A percentile compares a stretch with the other conserved stretches of the same genome.
These are phyloP conservation scores for Tuctoria greenei DNA, from an alignment of 176 grass and related monocot species.

Conservation along the genomic window DNA sequence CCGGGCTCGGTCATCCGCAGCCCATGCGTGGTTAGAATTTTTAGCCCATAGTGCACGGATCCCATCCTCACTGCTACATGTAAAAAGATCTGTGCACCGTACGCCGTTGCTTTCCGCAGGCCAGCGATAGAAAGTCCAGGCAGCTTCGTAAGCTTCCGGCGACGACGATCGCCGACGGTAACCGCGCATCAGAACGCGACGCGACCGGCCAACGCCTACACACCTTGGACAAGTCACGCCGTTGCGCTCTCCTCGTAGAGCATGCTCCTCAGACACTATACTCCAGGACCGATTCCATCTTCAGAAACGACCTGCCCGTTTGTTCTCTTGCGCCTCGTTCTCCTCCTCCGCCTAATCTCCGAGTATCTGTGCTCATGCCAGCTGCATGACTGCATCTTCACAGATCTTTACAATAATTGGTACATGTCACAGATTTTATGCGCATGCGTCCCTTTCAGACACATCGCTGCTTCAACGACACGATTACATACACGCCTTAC, in stretches of 20 bases:
- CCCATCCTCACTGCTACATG: not conserved
- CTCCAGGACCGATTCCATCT: not conserved
- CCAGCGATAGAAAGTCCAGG: not conserved
- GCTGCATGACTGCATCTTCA: too few relatives aligned
- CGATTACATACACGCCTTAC: not conserved
- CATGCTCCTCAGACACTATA: not conserved
- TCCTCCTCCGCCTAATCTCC: not conserved
- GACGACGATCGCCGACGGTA: constrained; percentile 11
- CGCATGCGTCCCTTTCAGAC: constrained; percentile 2
- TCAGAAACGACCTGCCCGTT: constrained; percentile 11
- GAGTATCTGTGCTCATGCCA: not conserved
- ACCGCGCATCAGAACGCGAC: constrained; percentile 28
- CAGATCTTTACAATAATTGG: too few relatives aligned
- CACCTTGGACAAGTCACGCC: constrained; percentile 13
- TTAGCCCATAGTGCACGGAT: not conserved
- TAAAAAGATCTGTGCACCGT: not conserved
- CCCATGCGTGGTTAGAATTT: not conserved
- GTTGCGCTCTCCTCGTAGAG: constrained; percentile 21
- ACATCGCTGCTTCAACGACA: not conserved
- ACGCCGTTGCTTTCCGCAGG: constrained; percentile 7
- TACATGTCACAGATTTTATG: not conserved
- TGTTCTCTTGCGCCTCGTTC: constrained; percentile 18
- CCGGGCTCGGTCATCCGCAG: not conserved
- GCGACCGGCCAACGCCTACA: constrained; percentile 19
- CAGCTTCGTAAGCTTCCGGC: not conserved